Base-by-base conservation (phyloP, 352 stramenopile genomes). In the Pythium folliculosum region DNA sequence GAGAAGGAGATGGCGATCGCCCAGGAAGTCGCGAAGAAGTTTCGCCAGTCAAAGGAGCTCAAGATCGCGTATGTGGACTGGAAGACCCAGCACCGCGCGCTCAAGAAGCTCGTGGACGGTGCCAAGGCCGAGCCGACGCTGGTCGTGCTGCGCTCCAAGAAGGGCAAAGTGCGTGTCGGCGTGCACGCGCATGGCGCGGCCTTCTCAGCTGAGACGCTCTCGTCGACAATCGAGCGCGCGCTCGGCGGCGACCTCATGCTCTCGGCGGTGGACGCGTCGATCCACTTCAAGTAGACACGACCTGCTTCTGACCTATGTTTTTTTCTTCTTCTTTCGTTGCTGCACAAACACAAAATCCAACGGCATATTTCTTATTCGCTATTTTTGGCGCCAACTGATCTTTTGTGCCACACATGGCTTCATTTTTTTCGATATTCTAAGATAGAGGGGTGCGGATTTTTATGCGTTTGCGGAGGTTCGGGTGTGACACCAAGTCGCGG, bases 11-110 rank as follows among this genome's bases (percentile, higher is more conserved):
- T 92, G 77, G 66, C 69, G 25, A 62, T 90, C 16, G 82, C 78
- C 4, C 73, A 85, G 48, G 68, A 87, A 21, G 81, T 92, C 25
- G 78, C 76, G 3, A 72, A 77, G 17, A 85, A 86, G 62, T 95
- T 91, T 60, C 82, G 83, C 13, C 76, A 90, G 51, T 80, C 79
- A 0, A 89, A 85, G 60, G 75, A 75, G 6, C 55, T 94, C 30
- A 80, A 80, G 49, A 53, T 93, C n/a, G 80, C 78, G 13, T 93
- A 82, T 57, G 84, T 95, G 22, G 80, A 92, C 70, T 87, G 74
- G 75, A 90, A 90, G 57, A 80, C 79, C 9, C 81, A 95, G 69
- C 51, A 77, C 45, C 77, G 75, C 45, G 63, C 65, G 3, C 68
- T 91, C 13, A 77, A 77, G 40, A 90, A 89, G 60, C 52, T 93